phyloP scores from a whole-genome alignment of 106 monocot genomes.

The Amphibolis antarctica region DNA sequence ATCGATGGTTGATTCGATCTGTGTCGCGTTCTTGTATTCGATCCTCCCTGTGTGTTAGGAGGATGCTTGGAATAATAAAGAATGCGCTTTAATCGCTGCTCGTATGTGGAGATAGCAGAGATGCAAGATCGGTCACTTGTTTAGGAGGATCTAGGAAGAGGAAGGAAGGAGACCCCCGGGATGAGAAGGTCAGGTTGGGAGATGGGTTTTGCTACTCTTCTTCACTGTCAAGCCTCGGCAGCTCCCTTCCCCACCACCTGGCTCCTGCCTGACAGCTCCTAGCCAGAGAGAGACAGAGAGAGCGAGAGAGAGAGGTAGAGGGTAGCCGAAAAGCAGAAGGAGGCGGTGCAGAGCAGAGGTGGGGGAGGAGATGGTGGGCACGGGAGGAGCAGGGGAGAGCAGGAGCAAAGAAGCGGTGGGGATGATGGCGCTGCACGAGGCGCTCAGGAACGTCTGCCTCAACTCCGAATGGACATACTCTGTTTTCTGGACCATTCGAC shows the following conservation, averaged over 20 bases:
- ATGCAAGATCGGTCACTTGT: too few species aligned
- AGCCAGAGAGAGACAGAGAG: background rate
- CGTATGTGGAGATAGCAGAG: too few species aligned
- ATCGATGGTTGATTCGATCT: too few species aligned
- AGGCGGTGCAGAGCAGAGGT: background rate
- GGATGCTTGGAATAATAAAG: too few species aligned
- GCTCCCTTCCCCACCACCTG: too few species aligned
- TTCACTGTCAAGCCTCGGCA: background rate
- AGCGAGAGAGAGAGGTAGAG: background rate
- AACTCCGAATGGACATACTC: slow-evolving; percentile 94
- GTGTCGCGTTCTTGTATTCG: too few species aligned
- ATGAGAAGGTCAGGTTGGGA: background rate
- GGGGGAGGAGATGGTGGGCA: slow-evolving; percentile 30
- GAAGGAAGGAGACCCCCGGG: background rate
- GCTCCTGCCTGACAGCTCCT: too few species aligned
- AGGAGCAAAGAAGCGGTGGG: slow-evolving; percentile 63
- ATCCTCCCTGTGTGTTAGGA: too few species aligned
- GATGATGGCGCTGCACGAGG: slow-evolving; percentile 91
- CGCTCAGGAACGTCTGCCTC: slow-evolving; percentile 78
- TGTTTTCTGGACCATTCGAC: slow-evolving; percentile 90
- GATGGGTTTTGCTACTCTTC: background rate
- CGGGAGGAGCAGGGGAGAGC: slow-evolving; percentile 23
- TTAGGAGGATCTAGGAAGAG: background rate
- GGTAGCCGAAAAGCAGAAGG: too few species aligned
- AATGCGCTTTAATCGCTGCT: too few species aligned